A percentile compares a stretch with the other conserved stretches of the same genome.
phyloP scores from a whole-genome alignment of 768 basidiomycete species.

The Xerocomellus dryophilus region DNA sequence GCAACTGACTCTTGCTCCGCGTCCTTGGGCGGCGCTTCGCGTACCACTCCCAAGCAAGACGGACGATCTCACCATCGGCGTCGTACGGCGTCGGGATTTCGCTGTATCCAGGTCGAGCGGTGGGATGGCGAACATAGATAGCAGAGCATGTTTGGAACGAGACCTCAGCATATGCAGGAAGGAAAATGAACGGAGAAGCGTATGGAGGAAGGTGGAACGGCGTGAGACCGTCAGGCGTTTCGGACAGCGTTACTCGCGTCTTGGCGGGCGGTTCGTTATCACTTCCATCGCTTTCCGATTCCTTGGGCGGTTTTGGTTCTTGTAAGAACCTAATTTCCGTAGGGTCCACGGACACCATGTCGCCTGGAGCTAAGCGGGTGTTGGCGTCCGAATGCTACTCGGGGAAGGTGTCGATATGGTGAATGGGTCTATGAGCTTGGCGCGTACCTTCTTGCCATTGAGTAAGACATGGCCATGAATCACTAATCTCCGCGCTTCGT shows the following conservation, averaged over 20 bases:
- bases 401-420: neutral
- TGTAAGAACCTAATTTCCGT: slow-evolving; percentile 70
- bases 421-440: neutral
- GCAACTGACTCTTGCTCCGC: slow-evolving; percentile 59
- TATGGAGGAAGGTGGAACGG: slow-evolving; percentile 85
- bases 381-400: slow-evolving; percentile 78
- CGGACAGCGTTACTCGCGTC: neutral
- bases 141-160: slow-evolving; percentile 88
- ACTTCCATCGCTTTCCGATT: slow-evolving; percentile 4
- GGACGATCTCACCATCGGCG: slow-evolving; percentile 90
- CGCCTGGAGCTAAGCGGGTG: slow-evolving; percentile 87
- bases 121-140: slow-evolving; percentile 93
- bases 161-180: slow-evolving; percentile 87
- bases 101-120: slow-evolving; percentile 91
- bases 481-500: slow-evolving; percentile 83
- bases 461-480: slow-evolving; percentile 83
- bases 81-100: slow-evolving; percentile 96
- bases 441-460: slow-evolving; percentile 83
- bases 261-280: neutral
- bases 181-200: slow-evolving; percentile 88
- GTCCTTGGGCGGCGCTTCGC: slow-evolving; percentile 64
- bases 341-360: slow-evolving; percentile 90
- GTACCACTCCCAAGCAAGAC: slow-evolving; percentile 97
- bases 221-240: slow-evolving; percentile 39
- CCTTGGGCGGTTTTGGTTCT: slow-evolving; percentile 28